Evolutionary conservation across 2,329 filamentous ascomycete species (phyloP).

Genomic region (Pseudopithomyces chartarum): DNA sequence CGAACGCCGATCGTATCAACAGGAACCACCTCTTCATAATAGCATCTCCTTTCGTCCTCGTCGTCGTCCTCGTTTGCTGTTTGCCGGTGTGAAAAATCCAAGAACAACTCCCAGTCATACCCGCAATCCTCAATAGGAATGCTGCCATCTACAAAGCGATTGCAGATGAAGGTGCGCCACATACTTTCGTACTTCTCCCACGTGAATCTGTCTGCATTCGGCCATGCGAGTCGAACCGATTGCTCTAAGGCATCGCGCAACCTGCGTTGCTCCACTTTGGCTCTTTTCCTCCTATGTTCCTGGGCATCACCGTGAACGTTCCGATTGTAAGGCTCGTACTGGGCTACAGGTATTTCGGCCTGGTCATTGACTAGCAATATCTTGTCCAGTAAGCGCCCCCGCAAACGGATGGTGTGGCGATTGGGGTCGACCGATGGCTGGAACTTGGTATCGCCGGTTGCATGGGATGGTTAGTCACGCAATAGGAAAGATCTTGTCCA

Average conservation of each 20-base stretch:
- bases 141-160: background rate
- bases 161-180: constrained; percentile 1
- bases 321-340: background rate
- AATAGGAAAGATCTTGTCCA: background rate
- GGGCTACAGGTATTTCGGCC: background rate
- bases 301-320: background rate
- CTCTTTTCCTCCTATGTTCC: background rate
- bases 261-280: background rate
- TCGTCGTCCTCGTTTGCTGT: too few species aligned
- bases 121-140: background rate
- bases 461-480: background rate
- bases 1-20: too few species aligned
- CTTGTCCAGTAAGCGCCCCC: background rate
- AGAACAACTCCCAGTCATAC: background rate
- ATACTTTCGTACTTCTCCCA: constrained; percentile 1
- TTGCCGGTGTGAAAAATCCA: background rate
- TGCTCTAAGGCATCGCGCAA: background rate
- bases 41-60: too few species aligned
- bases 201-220: background rate
- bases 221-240: background rate
- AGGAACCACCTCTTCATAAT: too few species aligned
- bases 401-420: background rate
- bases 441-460: background rate
- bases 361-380: background rate
- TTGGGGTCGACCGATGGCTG: background rate